phyloP scores from a whole-genome alignment of 202 grass and related monocot genomes.

The Cymbopogon flexuosus region DNA sequence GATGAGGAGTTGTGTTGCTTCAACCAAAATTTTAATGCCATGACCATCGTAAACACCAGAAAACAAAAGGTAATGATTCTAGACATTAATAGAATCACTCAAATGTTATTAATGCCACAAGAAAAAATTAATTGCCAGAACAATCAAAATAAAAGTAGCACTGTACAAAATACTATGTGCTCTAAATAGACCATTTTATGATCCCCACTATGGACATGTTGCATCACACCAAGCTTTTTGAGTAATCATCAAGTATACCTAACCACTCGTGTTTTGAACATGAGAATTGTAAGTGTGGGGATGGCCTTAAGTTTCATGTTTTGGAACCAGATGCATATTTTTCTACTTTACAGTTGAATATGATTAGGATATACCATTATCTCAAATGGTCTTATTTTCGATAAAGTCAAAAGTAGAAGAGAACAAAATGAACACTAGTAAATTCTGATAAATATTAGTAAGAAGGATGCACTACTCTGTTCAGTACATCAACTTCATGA shows the following conservation, averaged over 20 bases:
- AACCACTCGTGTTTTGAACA: too few relatives aligned
- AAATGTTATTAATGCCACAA: not conserved
- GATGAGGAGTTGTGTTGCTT: not conserved
- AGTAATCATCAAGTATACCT: too few relatives aligned
- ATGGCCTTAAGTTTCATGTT: not conserved
- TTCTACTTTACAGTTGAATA: not conserved
- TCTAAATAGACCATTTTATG: conserved; percentile 1
- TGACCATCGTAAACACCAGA: not conserved
- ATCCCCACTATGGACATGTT: not conserved
- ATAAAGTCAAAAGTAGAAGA: not conserved
- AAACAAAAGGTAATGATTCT: not conserved
- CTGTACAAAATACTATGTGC: not conserved
- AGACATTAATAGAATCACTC: too few relatives aligned
- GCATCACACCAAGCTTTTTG: not conserved
- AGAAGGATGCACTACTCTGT: not conserved
- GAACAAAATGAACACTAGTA: not conserved
- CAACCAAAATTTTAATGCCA: not conserved
- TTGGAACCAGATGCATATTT: too few relatives aligned
- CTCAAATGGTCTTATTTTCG: too few relatives aligned
- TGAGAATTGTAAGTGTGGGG: too few relatives aligned
- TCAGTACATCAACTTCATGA: conserved; percentile 5
- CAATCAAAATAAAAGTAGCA: not conserved
- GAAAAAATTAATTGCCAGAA: not conserved
- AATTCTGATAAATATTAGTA: conserved; percentile 11
- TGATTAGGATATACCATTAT: too few relatives aligned